Conservation (phyloP, 352 stramenopile genomes). For the Phytophthora sp. region DNA sequence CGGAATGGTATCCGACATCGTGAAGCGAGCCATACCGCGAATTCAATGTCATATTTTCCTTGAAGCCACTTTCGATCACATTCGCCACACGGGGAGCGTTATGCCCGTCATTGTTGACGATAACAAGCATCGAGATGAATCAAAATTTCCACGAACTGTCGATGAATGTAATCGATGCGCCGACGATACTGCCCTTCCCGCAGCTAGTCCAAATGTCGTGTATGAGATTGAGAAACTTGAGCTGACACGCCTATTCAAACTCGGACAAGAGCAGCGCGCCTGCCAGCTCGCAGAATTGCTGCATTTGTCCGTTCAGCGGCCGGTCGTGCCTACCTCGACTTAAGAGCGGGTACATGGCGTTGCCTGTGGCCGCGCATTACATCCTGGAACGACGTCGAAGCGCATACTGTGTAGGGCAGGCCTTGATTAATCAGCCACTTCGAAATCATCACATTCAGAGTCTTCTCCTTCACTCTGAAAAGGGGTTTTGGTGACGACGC, state of each 20-base stretch:
- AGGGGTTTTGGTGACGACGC: too few relatives aligned
- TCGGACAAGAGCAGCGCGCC: not conserved
- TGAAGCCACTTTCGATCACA: slow-evolving; percentile 3
- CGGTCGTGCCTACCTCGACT: slow-evolving; percentile 3
- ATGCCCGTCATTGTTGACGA: not conserved
- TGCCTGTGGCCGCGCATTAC: not conserved
- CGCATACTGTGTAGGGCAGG: not conserved
- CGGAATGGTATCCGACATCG: not conserved
- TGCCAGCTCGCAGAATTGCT: slow-evolving; percentile 8
- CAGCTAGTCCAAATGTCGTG: slow-evolving; percentile 14
- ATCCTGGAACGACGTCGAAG: not conserved
- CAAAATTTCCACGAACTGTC: slow-evolving; percentile 3
- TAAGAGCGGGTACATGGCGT: not conserved
- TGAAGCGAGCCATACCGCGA: not conserved
- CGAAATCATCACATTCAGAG: not conserved
- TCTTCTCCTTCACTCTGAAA: slow-evolving; percentile 9
- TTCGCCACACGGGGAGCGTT: not conserved
- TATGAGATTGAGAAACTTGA: slow-evolving; percentile 13
- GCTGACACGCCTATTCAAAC: not conserved
- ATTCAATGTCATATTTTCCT: not conserved
- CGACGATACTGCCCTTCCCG: slow-evolving; percentile 14
- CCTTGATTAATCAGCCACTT: slow-evolving; percentile 13
- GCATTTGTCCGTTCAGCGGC: slow-evolving; percentile 2
- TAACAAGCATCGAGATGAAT: not conserved
- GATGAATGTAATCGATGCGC: not conserved